Conservation (phyloP, 2,329 filamentous ascomycete species). For the Chrysoporthe austroafricana region DNA sequence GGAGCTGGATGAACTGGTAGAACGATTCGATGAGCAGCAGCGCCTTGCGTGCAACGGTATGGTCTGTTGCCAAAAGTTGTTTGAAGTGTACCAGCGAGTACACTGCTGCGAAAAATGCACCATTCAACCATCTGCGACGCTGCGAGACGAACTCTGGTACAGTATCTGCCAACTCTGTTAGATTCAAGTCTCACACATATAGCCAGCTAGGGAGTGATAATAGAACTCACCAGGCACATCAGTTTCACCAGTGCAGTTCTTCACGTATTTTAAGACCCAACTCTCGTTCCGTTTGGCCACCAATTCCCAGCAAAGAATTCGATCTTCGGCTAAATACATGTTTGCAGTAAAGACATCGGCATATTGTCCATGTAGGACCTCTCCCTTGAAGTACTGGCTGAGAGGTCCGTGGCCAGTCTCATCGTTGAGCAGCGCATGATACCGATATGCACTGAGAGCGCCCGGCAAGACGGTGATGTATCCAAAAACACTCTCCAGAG, state of each 20-base stretch:
- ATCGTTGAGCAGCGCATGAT: conserved; percentile 95
- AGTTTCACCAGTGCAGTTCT: conserved; percentile 93
- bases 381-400: conserved; percentile 99
- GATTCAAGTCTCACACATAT: background rate
- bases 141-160: conserved; percentile 98
- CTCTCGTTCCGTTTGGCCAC: conserved; percentile 92
- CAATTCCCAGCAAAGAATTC: conserved; percentile 91
- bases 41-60: conserved; percentile 85
- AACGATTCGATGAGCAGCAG: conserved; percentile 93
- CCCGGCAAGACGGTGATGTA: conserved; percentile 98
- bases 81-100: conserved; percentile 95
- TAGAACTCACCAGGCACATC: conserved; percentile 78
- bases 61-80: conserved; percentile 92
- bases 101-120: conserved; percentile 96
- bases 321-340: conserved; percentile 90
- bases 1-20: conserved; percentile 88
- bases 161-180: conserved; percentile 62
- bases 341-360: conserved; percentile 98
- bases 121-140: conserved; percentile 94
- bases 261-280: conserved; percentile 98
- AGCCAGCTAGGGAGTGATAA: conserved; percentile 11
- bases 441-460: conserved; percentile 92
- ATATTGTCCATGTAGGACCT: conserved; percentile 93
- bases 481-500: conserved; percentile 93
- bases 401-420: conserved; percentile 92